Conservation (phyloP, 345 rosid genomes). For the Balakata baccata region DNA sequence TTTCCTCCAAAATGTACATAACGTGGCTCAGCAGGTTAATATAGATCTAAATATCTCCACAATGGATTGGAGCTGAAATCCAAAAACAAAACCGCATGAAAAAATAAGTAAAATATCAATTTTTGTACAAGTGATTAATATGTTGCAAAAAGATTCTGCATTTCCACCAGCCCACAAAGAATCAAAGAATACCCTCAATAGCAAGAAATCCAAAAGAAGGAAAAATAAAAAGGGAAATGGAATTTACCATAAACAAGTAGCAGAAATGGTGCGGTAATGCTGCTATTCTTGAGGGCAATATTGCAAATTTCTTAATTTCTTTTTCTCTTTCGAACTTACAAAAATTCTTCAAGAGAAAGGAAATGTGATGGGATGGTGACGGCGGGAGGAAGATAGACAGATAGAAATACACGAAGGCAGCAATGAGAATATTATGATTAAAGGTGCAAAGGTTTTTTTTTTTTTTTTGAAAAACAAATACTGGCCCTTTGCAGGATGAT, state of each 20-base stretch:
- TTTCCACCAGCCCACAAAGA: slow-evolving; percentile 7
- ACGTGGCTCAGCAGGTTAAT: slow-evolving; percentile 28
- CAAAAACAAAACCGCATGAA: too few relatives aligned
- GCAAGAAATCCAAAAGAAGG: slow-evolving; percentile 49
- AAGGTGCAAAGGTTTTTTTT: background rate
- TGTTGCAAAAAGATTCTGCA: background rate
- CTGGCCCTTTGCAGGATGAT: slow-evolving; percentile 63
- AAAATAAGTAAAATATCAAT: slow-evolving; percentile 7
- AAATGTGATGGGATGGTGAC: slow-evolving; percentile 18
- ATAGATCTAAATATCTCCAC: slow-evolving; percentile 29
- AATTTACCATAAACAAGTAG: slow-evolving; percentile 25
- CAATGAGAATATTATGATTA: slow-evolving; percentile 30
- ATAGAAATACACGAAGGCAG: slow-evolving; percentile 40
- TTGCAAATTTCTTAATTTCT: background rate
- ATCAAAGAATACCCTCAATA: slow-evolving; percentile 50
- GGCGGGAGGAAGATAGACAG: slow-evolving; percentile 16
- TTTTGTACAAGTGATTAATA: background rate
- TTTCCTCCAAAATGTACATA: slow-evolving; percentile 30
- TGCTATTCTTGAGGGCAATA: slow-evolving; percentile 19
- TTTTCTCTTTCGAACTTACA: background rate
- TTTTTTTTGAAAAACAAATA: slow-evolving; percentile 35
- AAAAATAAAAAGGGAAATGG: slow-evolving; percentile 20
- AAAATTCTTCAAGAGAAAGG: slow-evolving; percentile 6
- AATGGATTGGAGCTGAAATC: slow-evolving; percentile 26
- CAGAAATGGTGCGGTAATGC: slow-evolving; percentile 21